Evolutionary conservation across 116 monocot species (phyloP).

Genomic region (Trichopus zeylanicus): DNA sequence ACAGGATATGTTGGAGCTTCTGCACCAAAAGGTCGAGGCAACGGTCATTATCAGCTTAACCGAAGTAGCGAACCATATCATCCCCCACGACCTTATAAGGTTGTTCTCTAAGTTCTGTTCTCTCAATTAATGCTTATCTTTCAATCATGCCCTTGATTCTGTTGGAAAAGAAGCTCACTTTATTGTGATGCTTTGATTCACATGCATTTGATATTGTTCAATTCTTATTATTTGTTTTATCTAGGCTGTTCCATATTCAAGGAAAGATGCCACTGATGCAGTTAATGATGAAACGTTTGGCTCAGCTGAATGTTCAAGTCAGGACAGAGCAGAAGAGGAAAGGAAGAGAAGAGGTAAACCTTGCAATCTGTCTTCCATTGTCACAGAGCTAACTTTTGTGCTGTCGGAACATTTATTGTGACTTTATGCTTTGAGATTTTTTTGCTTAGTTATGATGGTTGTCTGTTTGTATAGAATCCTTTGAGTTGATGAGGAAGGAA

Average conservation of each 20-base stretch:
- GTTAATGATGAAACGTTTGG: conserved; percentile 93
- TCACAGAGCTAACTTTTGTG: not conserved
- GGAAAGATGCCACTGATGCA: conserved; percentile 48
- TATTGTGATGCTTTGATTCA: too few relatives aligned
- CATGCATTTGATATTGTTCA: too few relatives aligned
- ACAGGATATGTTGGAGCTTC: conserved; percentile 50
- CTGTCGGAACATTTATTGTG: not conserved
- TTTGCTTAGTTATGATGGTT: not conserved
- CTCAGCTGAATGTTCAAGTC: conserved; percentile 51
- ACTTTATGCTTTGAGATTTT: not conserved
- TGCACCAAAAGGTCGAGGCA: conserved; percentile 35
- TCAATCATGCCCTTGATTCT: too few relatives aligned
- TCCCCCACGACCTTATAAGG: conserved; percentile 86
- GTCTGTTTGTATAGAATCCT: conserved; percentile 40
- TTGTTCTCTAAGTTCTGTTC: too few relatives aligned
- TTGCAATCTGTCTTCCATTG: not conserved
- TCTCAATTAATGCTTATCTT: too few relatives aligned
- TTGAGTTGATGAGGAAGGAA: conserved; percentile 79
- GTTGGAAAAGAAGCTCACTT: too few relatives aligned
- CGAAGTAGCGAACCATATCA: conserved; percentile 80
- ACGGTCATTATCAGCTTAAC: conserved; percentile 41
- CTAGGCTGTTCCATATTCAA: conserved; percentile 45
- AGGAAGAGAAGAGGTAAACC: conserved; percentile 66
- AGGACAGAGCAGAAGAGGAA: conserved; percentile 81
- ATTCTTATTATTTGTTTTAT: conserved; percentile 11